Evolutionary conservation across 2,329 filamentous ascomycete genomes (phyloP), one percentile per base, ranked within the genome.

Genomic region (Ustulina deusta): DNA sequence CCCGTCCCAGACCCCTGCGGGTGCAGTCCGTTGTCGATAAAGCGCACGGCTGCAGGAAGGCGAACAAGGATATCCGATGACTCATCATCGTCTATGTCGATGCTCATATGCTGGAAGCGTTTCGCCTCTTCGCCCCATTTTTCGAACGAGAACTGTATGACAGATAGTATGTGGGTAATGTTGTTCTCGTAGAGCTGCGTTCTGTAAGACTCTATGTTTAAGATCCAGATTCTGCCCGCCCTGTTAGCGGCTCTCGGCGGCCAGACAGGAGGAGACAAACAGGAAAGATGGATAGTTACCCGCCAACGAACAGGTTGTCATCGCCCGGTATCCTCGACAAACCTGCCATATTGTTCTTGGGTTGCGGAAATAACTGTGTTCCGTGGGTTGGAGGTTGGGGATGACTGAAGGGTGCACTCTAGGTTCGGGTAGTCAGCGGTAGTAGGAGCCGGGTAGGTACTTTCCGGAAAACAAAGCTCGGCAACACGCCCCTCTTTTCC

Each of bases 81-180:
- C 22, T 95, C 93, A 59, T 94, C 88, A 82, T 99, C 96, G 79
- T 98, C 93, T 49, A 97, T 89, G 72, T 97, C 91, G 71, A 98
- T 91, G 68, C 89, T 86, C 73, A 93, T 85, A 78, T 97, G 93
- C 71, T 90, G 82, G 78, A 90, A 93, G 48, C 85, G 83, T 70
- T 87, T 84, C 75, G 83, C 85, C 70, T 83, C 82, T 20, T 84
- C 79, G 75, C 74, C 75, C 71, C 74, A 77, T 58, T 74, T 62
- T 75, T 85, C 82, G 42, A 85, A 80, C 2, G 78, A 78, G 70
- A 78, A 81, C 66, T 85, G 83, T 75, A 88, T 81, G 66, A 96
- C 92, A 4, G 94, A 97, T n/a, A 98, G 84, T 34, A 98, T 87
- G 80, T 97, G 94, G 2, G 94, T 97, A 78, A 99, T 93, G 72